These are phyloP conservation scores for Plasmodium knowlesi DNA, from an alignment of 169 alveolate species.

Conservation along the genomic window DNA sequence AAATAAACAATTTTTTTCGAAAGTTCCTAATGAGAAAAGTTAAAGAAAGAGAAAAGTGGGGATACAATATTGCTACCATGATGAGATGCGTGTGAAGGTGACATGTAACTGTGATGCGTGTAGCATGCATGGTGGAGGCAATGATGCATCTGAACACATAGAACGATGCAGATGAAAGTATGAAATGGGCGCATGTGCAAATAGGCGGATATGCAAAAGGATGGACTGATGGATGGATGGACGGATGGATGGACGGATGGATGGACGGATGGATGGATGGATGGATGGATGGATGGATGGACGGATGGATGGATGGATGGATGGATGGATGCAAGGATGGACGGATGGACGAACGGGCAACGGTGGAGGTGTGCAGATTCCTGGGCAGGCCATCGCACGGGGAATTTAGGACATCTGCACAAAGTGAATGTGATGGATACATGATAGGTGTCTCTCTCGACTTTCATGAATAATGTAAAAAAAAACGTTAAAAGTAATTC, in stretches of 20 bases:
- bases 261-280: not conserved
- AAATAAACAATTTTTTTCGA: not conserved
- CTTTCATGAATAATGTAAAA: not conserved
- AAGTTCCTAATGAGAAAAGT: not conserved
- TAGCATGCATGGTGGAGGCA: not conserved
- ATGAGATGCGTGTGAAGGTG: not conserved
- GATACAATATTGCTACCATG: not conserved
- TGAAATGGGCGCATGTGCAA: not conserved
- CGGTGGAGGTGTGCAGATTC: not conserved
- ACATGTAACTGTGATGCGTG: not conserved
- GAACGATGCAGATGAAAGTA: not conserved
- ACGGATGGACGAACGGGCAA: not conserved
- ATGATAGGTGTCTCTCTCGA: not conserved
- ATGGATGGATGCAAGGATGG: not conserved
- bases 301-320: not conserved
- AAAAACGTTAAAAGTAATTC: not conserved
- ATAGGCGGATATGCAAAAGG: too few species aligned
- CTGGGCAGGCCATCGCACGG: too few species aligned
- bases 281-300: not conserved
- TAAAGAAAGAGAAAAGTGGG: not conserved
- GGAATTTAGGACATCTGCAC: too few species aligned
- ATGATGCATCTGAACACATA: not conserved
- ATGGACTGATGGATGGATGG: not conserved
- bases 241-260: not conserved
- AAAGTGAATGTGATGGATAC: not conserved